Evolutionary conservation across 371 early-diverging fungal species (phyloP).

Genomic region (Saksenaea oblongispora): DNA sequence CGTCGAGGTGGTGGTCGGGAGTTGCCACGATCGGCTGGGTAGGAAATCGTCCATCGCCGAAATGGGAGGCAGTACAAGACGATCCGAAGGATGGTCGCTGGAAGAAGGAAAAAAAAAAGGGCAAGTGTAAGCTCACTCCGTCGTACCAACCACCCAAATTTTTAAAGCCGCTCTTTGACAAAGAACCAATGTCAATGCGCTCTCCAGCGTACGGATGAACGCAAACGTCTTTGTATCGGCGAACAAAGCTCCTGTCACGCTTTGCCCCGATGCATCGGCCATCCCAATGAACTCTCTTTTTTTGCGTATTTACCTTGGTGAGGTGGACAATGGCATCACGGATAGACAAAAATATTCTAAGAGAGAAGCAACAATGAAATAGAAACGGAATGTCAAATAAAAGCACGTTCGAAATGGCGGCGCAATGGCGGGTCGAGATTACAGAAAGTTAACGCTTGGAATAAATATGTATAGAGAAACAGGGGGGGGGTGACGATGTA

Average conservation of each 20-base stretch:
- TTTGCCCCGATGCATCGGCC: slow-evolving; percentile 1
- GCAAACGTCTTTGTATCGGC: neutral
- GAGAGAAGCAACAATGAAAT: neutral
- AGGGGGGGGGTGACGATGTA: neutral
- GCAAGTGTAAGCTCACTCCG: neutral
- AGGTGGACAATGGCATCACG: slow-evolving; percentile 1
- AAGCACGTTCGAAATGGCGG: neutral
- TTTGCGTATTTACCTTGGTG: slow-evolving; percentile 1
- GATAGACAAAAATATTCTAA: neutral
- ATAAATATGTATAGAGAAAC: no score
- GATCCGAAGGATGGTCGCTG: neutral
- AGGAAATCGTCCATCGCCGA: slow-evolving; percentile 19
- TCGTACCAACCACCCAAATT: neutral
- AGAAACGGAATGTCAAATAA: neutral
- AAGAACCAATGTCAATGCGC: slow-evolving; percentile 6
- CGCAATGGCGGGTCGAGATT: neutral
- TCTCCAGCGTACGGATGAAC: slow-evolving; percentile 4
- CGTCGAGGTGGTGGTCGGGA: neutral
- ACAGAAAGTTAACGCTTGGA: no score
- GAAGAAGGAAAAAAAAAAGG: neutral
- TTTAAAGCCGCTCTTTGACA: slow-evolving; percentile 6
- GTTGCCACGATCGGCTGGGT: slow-evolving; percentile 4
- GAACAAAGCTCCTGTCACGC: neutral
- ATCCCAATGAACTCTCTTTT: neutral
- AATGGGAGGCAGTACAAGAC: slow-evolving; percentile 15